Conservation (phyloP, 495 filamentous ascomycete species). For the Lasiosphaeria hispida region DNA sequence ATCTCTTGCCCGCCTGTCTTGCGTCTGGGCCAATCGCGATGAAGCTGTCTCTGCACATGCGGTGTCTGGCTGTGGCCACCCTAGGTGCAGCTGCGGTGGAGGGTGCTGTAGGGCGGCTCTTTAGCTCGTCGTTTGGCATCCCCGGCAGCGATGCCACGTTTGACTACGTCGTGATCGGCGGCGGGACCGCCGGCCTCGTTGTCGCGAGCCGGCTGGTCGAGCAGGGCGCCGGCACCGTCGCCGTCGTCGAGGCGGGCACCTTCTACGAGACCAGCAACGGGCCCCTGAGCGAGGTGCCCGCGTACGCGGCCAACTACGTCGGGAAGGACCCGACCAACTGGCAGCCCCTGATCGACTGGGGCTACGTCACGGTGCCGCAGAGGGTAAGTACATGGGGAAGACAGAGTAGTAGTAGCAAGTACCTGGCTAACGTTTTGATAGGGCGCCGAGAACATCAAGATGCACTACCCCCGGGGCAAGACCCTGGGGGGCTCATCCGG, state of each 20-base stretch:
- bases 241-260: constrained; percentile 57
- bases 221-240: constrained; percentile 22
- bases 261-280: constrained; percentile 50
- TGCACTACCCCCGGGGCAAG: constrained; percentile 44
- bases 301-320: constrained; percentile 44
- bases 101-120: too few species aligned
- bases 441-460: constrained; percentile 24
- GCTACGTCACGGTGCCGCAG: constrained; percentile 44
- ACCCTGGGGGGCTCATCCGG: constrained; percentile 46
- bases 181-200: constrained; percentile 52
- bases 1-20: too few species aligned
- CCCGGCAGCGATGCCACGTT: too few species aligned
- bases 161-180: constrained; percentile 46
- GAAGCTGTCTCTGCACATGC: too few species aligned
- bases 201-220: constrained; percentile 51
- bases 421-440: too few species aligned
- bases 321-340: constrained; percentile 16
- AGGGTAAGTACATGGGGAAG: too few species aligned
- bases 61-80: too few species aligned
- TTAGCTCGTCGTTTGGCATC: too few species aligned
- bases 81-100: too few species aligned
- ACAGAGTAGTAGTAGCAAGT: too few species aligned
- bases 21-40: too few species aligned
- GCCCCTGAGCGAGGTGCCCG: constrained; percentile 5
- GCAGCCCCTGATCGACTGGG: constrained; percentile 50